phyloP scores from a whole-genome alignment of 179 eudicot species.

The Vitellaria paradoxa region DNA sequence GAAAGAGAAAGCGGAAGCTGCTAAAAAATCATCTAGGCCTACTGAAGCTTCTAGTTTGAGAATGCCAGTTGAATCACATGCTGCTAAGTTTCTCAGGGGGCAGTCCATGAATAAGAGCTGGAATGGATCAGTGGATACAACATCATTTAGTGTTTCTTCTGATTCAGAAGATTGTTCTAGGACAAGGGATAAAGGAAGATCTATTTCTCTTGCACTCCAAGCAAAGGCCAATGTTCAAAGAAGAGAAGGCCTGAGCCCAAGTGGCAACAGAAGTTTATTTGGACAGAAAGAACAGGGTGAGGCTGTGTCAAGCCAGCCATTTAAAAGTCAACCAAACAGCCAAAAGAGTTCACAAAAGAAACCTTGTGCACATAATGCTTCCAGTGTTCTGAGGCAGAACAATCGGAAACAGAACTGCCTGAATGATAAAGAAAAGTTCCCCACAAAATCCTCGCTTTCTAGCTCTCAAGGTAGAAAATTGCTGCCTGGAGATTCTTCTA shows the following conservation, averaged over 20 bases:
- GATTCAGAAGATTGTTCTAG: conserved; percentile 48
- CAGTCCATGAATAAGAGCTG: conserved; percentile 64
- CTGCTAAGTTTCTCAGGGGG: conserved; percentile 54
- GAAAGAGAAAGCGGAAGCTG: too few relatives aligned
- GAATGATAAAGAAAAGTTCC: conserved; percentile 39
- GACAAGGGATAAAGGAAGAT: conserved; percentile 52
- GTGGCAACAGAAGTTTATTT: conserved; percentile 27
- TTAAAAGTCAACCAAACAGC: conserved; percentile 43
- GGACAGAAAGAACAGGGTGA: conserved; percentile 44
- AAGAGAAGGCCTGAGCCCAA: conserved; percentile 58
- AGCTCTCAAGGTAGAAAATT: conserved; percentile 44
- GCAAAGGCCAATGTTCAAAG: conserved; percentile 94
- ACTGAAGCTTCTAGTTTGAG: conserved; percentile 31
- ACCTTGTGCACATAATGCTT: conserved; percentile 32
- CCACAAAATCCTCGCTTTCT: conserved; percentile 39
- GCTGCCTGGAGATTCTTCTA: conserved; percentile 40
- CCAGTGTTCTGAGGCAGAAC: conserved; percentile 68
- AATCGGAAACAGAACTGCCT: conserved; percentile 84
- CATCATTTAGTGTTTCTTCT: conserved; percentile 29
- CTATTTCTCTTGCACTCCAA: conserved; percentile 86
- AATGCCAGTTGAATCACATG: conserved; percentile 52
- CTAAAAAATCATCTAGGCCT: conserved; percentile 20
- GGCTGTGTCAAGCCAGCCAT: conserved; percentile 31
- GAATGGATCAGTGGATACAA: conserved; percentile 47
- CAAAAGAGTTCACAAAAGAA: conserved; percentile 48